Conservation (phyloP, 2,329 filamentous ascomycete genomes). For the Fusarium liriodendri region DNA sequence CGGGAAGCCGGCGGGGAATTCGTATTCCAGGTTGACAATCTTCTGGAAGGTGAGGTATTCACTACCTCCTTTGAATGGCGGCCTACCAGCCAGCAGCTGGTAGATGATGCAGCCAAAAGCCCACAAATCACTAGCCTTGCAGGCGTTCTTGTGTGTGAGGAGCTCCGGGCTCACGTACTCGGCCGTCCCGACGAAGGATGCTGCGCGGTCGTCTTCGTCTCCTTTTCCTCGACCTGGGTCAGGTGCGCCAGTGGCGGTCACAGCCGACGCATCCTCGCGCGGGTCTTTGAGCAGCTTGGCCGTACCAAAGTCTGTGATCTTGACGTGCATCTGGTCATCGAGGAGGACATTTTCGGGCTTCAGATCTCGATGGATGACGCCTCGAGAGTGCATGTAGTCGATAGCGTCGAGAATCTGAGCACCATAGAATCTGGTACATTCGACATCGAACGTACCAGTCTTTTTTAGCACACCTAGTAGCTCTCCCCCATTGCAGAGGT, state of each 20-base stretch:
- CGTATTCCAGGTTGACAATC: slow-evolving; percentile 93
- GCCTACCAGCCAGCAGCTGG: slow-evolving; percentile 93
- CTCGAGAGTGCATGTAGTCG: slow-evolving; percentile 96
- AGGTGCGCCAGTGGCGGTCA: slow-evolving; percentile 51
- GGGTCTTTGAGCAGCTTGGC: slow-evolving; percentile 81
- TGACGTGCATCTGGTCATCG: slow-evolving; percentile 96
- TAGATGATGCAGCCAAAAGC: slow-evolving; percentile 99
- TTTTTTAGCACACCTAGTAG: slow-evolving; percentile 93
- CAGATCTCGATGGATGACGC: slow-evolving; percentile 94
- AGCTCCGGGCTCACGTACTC: slow-evolving; percentile 98
- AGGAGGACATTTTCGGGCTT: slow-evolving; percentile 98
- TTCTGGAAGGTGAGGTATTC: slow-evolving; percentile 99
- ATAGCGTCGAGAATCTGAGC: slow-evolving; percentile 97
- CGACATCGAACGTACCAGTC: slow-evolving; percentile 92
- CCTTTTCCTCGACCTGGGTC: slow-evolving; percentile 51
- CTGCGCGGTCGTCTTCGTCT: slow-evolving; percentile 78
- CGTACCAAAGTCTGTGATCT: slow-evolving; percentile 98
- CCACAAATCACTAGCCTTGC: slow-evolving; percentile 98
- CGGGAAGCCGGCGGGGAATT: slow-evolving; percentile 91
- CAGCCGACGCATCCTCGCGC: slow-evolving; percentile 50
- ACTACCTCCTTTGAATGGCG: slow-evolving; percentile 94
- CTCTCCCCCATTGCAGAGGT: slow-evolving; percentile 92
- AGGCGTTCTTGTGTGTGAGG: slow-evolving; percentile 95
- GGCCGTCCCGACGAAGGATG: slow-evolving; percentile 96
- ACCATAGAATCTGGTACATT: slow-evolving; percentile 93